Evolutionary conservation across 225 moss, liverwort and hornwort genomes (phyloP), one percentile per base, ranked within the genome.

Genomic region (Physcomitrellopsis africana): DNA sequence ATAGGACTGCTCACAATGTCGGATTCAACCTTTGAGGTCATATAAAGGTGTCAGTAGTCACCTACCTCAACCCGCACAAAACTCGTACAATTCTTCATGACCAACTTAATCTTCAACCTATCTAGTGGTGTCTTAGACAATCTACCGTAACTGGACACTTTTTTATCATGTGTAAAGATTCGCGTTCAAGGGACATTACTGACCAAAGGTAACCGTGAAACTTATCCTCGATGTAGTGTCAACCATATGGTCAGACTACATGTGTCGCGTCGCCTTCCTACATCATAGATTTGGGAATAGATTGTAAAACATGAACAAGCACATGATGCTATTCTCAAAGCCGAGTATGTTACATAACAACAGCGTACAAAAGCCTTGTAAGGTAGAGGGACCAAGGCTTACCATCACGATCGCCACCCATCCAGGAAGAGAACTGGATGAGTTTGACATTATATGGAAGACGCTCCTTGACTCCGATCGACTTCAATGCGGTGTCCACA

Each of bases 211-310:
- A 84, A 77, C 81, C 57, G 84, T 80, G 81, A 74, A 78, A 81
- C 61, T 81, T 84, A 84, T 70, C 81, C 81, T 71, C 84, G 84
- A 74, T 81, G 84, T 70, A 77, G 84, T 80, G 77, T 77, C 81
- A 84, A 84, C 77, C 81, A 84, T 74, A 81, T 66, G 80, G 13
- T 85, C 85, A 81, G 76, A 82, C 84, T 84, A 84, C 81, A 84
- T 81, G 77, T 71, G 77, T 84, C 84, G 84, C 81, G 70, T 84
- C 84, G 77, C 84, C 85, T 72, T 84, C 84, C 84, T 84, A 81
- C 84, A 84, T 85, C 81, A 85, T 79, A 82, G 85, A 85, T 84
- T 81, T 81, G 75, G 81, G 81, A 75, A 81, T 82, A 60, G 73
- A 76, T 84, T 75, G 84, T 84, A 84, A 84, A 84, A 81, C 81